Percentiles rank a stretch among this genome's conserved stretches.
Conservation (phyloP, 768 basidiomycete species). For the Pholiota microspora region DNA sequence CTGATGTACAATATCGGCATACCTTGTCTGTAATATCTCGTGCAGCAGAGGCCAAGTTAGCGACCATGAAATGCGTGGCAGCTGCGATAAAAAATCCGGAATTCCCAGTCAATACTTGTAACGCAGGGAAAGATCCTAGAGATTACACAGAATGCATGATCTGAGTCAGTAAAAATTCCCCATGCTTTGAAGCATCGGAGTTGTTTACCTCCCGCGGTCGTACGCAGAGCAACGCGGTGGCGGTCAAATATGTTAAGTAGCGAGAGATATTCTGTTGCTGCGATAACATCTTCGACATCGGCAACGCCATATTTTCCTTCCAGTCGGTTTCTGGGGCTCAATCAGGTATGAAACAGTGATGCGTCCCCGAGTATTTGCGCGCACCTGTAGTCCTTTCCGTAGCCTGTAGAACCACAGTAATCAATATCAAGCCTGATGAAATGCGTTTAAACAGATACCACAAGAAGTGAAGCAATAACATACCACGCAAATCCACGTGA, state of each 20-base stretch:
- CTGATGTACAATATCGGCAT: neutral
- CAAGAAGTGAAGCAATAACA: slow-evolving; percentile 1
- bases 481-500: slow-evolving; percentile 69
- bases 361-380: neutral
- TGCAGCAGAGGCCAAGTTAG: neutral
- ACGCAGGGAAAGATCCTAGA: neutral
- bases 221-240: slow-evolving; percentile 2
- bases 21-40: slow-evolving; percentile 5
- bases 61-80: slow-evolving; percentile 1
- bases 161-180: neutral
- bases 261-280: slow-evolving; percentile 47
- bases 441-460: slow-evolving; percentile 9
- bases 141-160: neutral
- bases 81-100: neutral
- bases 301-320: slow-evolving; percentile 68
- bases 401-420: slow-evolving; percentile 70
- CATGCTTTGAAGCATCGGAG: neutral
- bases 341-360: slow-evolving; percentile 24
- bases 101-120: neutral
- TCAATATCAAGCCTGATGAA: slow-evolving; percentile 63
- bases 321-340: slow-evolving; percentile 59
- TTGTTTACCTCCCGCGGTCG: slow-evolving; percentile 1
- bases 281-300: slow-evolving; percentile 63
- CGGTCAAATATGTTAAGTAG: neutral
- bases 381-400: slow-evolving; percentile 30